These are phyloP conservation scores for Salvia rosmarinus DNA, from an alignment of 257 asterid genomes.

Conservation along the genomic window DNA sequence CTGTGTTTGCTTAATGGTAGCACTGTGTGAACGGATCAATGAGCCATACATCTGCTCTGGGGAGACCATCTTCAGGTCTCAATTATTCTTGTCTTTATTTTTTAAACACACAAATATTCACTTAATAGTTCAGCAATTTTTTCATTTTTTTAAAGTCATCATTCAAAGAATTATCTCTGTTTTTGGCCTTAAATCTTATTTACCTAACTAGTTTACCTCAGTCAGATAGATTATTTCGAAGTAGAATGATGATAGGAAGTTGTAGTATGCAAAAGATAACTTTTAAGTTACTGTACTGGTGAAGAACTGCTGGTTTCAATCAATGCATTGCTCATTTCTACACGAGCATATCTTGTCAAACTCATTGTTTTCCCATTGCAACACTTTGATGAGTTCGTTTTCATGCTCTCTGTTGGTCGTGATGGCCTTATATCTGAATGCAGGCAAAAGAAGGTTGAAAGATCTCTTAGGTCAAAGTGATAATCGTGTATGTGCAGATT, in stretches of 20 bases:
- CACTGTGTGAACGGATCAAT: slow-evolving; percentile 57
- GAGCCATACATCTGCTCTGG: slow-evolving; percentile 62
- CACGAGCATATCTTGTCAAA: not conserved
- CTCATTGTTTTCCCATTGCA: not conserved
- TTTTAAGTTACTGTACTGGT: not conserved
- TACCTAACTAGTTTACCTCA: not conserved
- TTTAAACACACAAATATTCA: slow-evolving; percentile 2
- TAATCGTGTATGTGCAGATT: slow-evolving; percentile 91
- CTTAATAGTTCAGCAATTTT: not conserved
- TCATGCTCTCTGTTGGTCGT: slow-evolving; percentile 21
- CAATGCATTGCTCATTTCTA: not conserved
- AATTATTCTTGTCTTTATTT: not conserved
- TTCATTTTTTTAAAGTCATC: not conserved
- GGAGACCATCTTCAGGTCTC: slow-evolving; percentile 70
- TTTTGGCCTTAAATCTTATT: not conserved
- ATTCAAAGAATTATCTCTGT: not conserved
- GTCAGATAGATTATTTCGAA: not conserved
- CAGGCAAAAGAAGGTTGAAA: slow-evolving; percentile 90
- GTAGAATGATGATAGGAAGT: not conserved
- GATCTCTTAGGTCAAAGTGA: slow-evolving; percentile 72
- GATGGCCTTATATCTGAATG: not conserved
- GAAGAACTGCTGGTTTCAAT: slow-evolving; percentile 7
- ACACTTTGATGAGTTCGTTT: not conserved
- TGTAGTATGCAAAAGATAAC: not conserved
- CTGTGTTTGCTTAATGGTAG: slow-evolving; percentile 43